phyloP scores from a whole-genome alignment of 129 eudicot genomes.

The Helichrysum umbraculigerum region DNA sequence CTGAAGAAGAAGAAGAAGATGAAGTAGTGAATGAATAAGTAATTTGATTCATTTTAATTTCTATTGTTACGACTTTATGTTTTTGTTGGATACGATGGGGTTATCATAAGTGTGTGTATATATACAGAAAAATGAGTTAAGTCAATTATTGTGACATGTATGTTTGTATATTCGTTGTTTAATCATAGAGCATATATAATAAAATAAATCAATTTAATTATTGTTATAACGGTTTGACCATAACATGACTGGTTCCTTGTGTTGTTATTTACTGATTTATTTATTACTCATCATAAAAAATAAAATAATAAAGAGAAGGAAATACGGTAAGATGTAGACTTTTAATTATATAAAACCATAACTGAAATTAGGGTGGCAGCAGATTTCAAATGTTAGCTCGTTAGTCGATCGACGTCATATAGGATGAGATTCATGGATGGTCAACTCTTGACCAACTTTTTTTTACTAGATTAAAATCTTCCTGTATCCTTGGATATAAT shows the following conservation, averaged over 20 bases:
- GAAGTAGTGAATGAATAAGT: conserved; percentile 27
- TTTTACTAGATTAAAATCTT: neutral
- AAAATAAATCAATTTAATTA: neutral
- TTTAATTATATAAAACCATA: too few species aligned
- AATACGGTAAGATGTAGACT: too few species aligned
- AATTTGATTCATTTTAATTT: conserved; percentile 29
- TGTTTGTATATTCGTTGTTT: neutral
- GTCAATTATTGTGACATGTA: conserved; percentile 18
- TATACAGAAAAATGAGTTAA: neutral
- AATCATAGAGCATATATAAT: neutral
- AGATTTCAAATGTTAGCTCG: neutral
- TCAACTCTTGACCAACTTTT: conserved; percentile 1
- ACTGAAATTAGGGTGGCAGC: too few species aligned
- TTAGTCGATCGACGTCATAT: neutral
- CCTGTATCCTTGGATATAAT: neutral
- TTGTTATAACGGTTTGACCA: neutral
- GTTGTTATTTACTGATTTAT: neutral
- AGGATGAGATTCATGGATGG: neutral
- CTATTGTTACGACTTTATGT: neutral
- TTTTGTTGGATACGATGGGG: neutral
- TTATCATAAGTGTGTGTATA: neutral
- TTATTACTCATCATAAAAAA: too few species aligned
- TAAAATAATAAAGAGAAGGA: too few species aligned
- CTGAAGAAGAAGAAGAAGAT: conserved; percentile 25
- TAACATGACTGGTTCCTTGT: neutral